A percentile compares a stretch with the other conserved stretches of the same genome.
These are phyloP conservation scores for Sporothrix mexicana DNA, from an alignment of 2,329 filamentous ascomycete species.

Conservation along the genomic window DNA sequence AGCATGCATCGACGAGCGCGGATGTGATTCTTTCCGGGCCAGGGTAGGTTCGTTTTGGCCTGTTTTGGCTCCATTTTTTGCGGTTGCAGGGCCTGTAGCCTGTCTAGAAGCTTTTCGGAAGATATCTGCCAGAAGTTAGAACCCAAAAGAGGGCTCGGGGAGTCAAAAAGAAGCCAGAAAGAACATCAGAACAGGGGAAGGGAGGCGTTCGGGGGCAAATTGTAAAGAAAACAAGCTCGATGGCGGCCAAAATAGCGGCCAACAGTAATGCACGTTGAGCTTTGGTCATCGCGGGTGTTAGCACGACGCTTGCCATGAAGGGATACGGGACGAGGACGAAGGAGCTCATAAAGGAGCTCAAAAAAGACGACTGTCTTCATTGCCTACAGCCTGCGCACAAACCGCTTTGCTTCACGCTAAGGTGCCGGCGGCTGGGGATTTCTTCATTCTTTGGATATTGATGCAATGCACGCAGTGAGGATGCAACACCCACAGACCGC, in stretches of 20 bases:
- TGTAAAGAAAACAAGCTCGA: not conserved
- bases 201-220: not conserved
- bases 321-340: too few species aligned
- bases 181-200: not conserved
- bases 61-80: not conserved
- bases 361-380: not conserved
- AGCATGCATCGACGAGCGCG: not conserved
- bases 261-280: constrained; percentile 2
- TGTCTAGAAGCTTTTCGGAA: constrained; percentile 17
- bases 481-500: constrained; percentile 30
- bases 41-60: not conserved
- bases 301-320: too few species aligned
- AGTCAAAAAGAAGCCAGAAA: too few species aligned
- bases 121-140: not conserved
- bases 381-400: not conserved
- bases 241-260: not conserved
- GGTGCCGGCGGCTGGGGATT: constrained; percentile 8
- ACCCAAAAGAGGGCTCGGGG: too few species aligned
- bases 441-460: not conserved
- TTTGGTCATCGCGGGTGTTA: constrained; percentile 7
- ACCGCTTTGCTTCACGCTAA: constrained; percentile 22
- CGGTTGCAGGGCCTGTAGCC: not conserved
- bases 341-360: not conserved
- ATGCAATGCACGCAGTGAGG: constrained; percentile 8
- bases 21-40: constrained; percentile 1